A percentile compares a stretch with the other conserved stretches of the same genome.
Evolutionary conservation across 1,139 yeast species (phyloP).

Genomic region (Hansenula lynferdii): DNA sequence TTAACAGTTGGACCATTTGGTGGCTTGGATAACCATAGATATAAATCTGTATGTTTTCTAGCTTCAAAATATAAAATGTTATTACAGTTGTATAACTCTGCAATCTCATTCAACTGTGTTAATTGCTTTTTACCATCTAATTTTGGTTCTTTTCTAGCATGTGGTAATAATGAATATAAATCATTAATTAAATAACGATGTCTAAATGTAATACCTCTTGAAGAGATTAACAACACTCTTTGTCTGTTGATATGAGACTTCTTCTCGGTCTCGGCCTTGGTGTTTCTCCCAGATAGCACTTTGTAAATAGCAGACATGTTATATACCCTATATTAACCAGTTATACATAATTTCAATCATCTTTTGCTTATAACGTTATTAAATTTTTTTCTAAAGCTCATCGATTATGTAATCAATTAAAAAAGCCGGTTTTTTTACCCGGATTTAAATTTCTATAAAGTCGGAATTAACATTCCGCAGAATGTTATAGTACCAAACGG

Average conservation of each 20-base stretch:
- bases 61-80: constrained; percentile 93
- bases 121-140: constrained; percentile 90
- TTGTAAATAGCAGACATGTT: constrained; percentile 43
- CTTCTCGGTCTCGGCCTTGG: constrained; percentile 32
- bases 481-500: neutral
- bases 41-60: constrained; percentile 93
- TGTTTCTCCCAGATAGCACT: constrained; percentile 29
- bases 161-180: constrained; percentile 77
- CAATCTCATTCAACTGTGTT: constrained; percentile 87
- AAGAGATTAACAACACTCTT: constrained; percentile 80
- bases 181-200: constrained; percentile 94
- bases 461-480: no score
- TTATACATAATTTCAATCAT: constrained; percentile 7
- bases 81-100: constrained; percentile 96
- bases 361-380: neutral
- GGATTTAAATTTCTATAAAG: no score
- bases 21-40: constrained; percentile 92
- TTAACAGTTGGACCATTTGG: constrained; percentile 98
- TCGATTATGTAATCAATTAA: neutral
- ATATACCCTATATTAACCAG: no score
- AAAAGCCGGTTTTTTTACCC: neutral
- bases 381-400: constrained; percentile 2
- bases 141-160: constrained; percentile 94
- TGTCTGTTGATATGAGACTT: constrained; percentile 66
- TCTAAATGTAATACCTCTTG: constrained; percentile 91